Evolutionary conservation across 2,329 filamentous ascomycete genomes (phyloP).

Genomic region (Fusarium anguioides): DNA sequence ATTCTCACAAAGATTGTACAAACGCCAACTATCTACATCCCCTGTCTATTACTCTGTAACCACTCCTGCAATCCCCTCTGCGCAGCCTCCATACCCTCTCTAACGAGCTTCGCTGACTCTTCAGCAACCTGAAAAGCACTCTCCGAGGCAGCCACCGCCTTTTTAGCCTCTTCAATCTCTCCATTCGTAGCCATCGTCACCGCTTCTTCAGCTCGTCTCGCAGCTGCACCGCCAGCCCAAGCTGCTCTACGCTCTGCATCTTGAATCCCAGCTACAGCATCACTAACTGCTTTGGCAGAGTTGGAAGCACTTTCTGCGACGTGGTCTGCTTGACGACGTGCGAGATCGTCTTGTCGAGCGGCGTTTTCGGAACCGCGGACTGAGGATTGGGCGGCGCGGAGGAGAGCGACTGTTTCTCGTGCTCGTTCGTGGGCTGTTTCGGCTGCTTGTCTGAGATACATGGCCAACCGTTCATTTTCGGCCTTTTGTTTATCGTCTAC

Average conservation of each 20-base stretch:
- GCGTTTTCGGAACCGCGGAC: slow-evolving; percentile 21
- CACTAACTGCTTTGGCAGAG: neutral
- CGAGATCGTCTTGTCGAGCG: slow-evolving; percentile 12
- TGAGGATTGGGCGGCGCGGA: slow-evolving; percentile 19
- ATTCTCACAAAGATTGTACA: neutral
- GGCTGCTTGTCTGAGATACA: slow-evolving; percentile 26
- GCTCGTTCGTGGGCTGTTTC: slow-evolving; percentile 26
- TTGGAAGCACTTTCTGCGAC: slow-evolving; percentile 6
- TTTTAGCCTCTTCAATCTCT: slow-evolving; percentile 10
- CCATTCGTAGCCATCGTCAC: slow-evolving; percentile 19
- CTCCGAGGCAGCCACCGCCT: slow-evolving; percentile 16
- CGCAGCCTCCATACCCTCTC: slow-evolving; percentile 20
- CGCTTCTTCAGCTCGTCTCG: slow-evolving; percentile 21
- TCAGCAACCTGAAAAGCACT: slow-evolving; percentile 18
- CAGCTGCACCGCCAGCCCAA: slow-evolving; percentile 17
- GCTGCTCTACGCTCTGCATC: slow-evolving; percentile 18
- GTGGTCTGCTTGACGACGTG: neutral
- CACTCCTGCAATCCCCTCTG: slow-evolving; percentile 30
- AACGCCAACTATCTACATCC: neutral
- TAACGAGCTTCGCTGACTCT: slow-evolving; percentile 7
- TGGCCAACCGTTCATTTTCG: slow-evolving; percentile 3
- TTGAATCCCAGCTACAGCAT: slow-evolving; percentile 2
- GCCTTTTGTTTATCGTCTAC: slow-evolving; percentile 22
- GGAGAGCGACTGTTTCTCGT: slow-evolving; percentile 18
- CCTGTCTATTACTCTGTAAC: slow-evolving; percentile 26